Evolutionary conservation across 305 asterid species (phyloP), one percentile per base, ranked within the genome.

Genomic region (Fraxinus floribunda): DNA sequence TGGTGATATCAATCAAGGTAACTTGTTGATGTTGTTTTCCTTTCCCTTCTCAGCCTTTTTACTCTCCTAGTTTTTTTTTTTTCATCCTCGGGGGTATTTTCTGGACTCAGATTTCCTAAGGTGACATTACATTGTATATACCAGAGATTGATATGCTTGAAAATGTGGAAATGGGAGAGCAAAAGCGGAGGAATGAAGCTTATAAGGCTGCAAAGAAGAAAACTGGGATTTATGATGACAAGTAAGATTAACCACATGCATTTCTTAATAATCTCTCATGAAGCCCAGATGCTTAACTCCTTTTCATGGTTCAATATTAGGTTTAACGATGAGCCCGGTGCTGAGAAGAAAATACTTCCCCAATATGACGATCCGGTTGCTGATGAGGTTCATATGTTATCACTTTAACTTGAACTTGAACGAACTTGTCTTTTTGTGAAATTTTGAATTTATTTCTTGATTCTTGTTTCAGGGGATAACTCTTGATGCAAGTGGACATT

Each of bases 81-180:
- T 92, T 91, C 91, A 87, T 88, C 89, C 77, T 84, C 73, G 84
- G 85, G 89, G 87, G 86, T 92, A 86, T 91, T 90, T 89, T 87
- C 91, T 93, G 95, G 93, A 88, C 92, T 92, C 97, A 91, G 96
- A 95, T 94, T 86, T 91, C 92, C 93, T 92, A 87, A 90, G 95
- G 97, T 94, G 97, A 90, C 88, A 85, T 90, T 94, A 88, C 88
- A 80, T 92, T 92, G 91, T 95, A 90, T 93, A 90, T 91, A 85
- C 90, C 99, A 95, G 99, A 94, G 95, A 88, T 89, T 90, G 99
- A 96, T 91, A 89, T 89, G 91, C 98, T 96, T 82, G 99, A 96
- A 86, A 94, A 96, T 89, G 93, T 94, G 88, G 99, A 96, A 90
- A 91, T 96, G 83, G 98, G 99, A 84, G 97, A 96, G 89, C 98